A percentile compares a stretch with the other conserved stretches of the same genome.
Conservation (phyloP, 179 eudicot species). For the Beta macrorhiza region DNA sequence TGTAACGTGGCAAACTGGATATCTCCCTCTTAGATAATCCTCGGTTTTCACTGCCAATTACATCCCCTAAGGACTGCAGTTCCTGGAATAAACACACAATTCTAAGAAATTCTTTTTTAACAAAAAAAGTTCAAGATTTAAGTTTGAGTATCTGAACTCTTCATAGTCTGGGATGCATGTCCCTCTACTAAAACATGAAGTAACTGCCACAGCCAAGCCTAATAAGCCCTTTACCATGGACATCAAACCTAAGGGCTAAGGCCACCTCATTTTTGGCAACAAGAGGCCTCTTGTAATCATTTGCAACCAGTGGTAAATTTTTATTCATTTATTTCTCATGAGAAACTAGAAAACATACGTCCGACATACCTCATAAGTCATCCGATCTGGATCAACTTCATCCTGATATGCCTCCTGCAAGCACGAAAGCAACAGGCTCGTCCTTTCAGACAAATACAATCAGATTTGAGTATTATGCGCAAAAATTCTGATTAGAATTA, state of each 20-base stretch:
- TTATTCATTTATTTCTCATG: neutral
- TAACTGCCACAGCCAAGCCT: neutral
- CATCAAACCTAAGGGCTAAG: neutral
- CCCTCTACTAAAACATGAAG: neutral
- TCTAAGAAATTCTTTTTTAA: neutral
- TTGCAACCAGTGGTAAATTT: neutral
- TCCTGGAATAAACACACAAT: conserved; percentile 41
- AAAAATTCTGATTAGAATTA: conserved; percentile 22
- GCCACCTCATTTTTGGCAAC: neutral
- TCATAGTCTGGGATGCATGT: neutral
- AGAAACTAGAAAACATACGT: neutral
- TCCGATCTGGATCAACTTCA: conserved; percentile 40
- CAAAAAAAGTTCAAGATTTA: neutral
- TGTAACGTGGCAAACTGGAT: conserved; percentile 58
- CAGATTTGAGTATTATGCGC: conserved; percentile 11
- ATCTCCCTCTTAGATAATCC: conserved; percentile 62
- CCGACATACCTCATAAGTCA: conserved; percentile 45
- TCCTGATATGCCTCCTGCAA: conserved; percentile 35
- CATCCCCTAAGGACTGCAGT: conserved; percentile 57
- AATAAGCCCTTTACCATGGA: neutral
- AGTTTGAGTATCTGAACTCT: neutral
- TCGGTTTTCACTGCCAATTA: conserved; percentile 58
- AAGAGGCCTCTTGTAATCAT: neutral
- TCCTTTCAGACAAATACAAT: conserved; percentile 11
- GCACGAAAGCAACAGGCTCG: conserved; percentile 13